These are phyloP conservation scores for Mucor saturninus DNA, from an alignment of 371 early-diverging fungal species.

Conservation along the genomic window DNA sequence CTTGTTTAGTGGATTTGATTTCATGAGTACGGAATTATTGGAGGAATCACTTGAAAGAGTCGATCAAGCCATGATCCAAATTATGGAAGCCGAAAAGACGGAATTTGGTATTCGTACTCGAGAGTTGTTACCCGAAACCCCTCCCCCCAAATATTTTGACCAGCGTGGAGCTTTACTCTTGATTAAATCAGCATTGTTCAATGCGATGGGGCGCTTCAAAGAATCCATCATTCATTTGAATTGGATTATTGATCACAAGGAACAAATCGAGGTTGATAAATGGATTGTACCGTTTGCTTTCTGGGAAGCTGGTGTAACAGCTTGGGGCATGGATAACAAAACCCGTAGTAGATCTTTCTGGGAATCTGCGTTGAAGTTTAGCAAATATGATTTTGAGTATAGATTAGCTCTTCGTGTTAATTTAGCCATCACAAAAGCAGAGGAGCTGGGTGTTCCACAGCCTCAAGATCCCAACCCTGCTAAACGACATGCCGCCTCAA, in stretches of 20 bases:
- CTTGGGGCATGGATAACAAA: slow-evolving; percentile 54
- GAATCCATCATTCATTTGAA: slow-evolving; percentile 54
- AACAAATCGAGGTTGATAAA: slow-evolving; percentile 52
- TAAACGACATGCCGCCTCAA: slow-evolving; percentile 17
- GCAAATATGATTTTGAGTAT: slow-evolving; percentile 56
- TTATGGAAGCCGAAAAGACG: slow-evolving; percentile 49
- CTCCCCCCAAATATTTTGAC: slow-evolving; percentile 50
- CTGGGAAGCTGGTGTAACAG: slow-evolving; percentile 59
- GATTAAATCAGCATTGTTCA: slow-evolving; percentile 46
- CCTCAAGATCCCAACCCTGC: slow-evolving; percentile 25
- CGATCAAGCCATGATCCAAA: slow-evolving; percentile 43
- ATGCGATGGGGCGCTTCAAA: slow-evolving; percentile 42
- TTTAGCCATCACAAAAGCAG: slow-evolving; percentile 47
- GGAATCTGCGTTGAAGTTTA: slow-evolving; percentile 45
- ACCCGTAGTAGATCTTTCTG: slow-evolving; percentile 44
- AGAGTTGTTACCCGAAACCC: slow-evolving; percentile 50
- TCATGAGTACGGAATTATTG: slow-evolving; percentile 53
- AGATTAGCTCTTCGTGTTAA: slow-evolving; percentile 50
- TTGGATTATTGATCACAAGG: slow-evolving; percentile 66
- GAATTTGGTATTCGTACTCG: slow-evolving; percentile 50
- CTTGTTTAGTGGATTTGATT: slow-evolving; percentile 63
- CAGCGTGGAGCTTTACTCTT: slow-evolving; percentile 50
- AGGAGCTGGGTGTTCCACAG: slow-evolving; percentile 42
- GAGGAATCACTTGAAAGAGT: slow-evolving; percentile 41
- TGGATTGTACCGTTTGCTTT: slow-evolving; percentile 68